Evolutionary conservation across 1,139 yeast species (phyloP).

Genomic region (Suhomyces yuchorum): DNA sequence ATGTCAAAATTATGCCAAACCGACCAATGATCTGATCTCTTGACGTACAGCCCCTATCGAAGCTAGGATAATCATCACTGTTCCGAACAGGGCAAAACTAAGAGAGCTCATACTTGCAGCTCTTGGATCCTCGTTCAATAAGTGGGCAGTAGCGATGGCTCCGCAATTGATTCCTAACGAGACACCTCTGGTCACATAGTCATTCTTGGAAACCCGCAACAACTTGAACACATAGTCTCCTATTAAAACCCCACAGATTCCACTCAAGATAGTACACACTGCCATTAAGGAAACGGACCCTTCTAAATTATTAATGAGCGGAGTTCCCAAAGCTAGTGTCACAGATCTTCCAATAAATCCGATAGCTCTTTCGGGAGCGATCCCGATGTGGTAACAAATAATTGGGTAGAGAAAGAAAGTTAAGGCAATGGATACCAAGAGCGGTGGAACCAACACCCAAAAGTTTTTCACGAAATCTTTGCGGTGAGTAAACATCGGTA

Average conservation of each 20-base stretch:
- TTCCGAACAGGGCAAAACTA: slow-evolving; percentile 72
- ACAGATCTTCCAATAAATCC: slow-evolving; percentile 82
- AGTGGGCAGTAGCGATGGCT: slow-evolving; percentile 80
- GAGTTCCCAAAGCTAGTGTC: slow-evolving; percentile 80
- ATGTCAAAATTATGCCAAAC: slow-evolving; percentile 16
- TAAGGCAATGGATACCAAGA: slow-evolving; percentile 55
- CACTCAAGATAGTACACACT: slow-evolving; percentile 75
- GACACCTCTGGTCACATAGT: slow-evolving; percentile 75
- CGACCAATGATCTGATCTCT: slow-evolving; percentile 29
- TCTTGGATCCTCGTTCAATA: slow-evolving; percentile 68
- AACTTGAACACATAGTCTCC: slow-evolving; percentile 55
- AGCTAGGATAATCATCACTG: slow-evolving; percentile 69
- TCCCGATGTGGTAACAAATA: slow-evolving; percentile 64
- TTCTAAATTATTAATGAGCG: slow-evolving; percentile 61
- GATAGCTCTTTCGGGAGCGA: slow-evolving; percentile 58
- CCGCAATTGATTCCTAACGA: slow-evolving; percentile 78
- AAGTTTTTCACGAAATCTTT: slow-evolving; percentile 62
- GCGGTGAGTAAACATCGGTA: slow-evolving; percentile 79
- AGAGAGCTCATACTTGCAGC: slow-evolving; percentile 80
- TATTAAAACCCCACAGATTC: slow-evolving; percentile 71
- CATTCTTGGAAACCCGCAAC: slow-evolving; percentile 58
- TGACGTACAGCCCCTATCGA: slow-evolving; percentile 48
- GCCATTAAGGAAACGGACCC: slow-evolving; percentile 78
- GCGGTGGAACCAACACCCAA: slow-evolving; percentile 60
- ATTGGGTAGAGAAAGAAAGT: slow-evolving; percentile 73